These are phyloP conservation scores for Metschnikowia lochheadii DNA, from an alignment of 805 yeast species.

Conservation along the genomic window DNA sequence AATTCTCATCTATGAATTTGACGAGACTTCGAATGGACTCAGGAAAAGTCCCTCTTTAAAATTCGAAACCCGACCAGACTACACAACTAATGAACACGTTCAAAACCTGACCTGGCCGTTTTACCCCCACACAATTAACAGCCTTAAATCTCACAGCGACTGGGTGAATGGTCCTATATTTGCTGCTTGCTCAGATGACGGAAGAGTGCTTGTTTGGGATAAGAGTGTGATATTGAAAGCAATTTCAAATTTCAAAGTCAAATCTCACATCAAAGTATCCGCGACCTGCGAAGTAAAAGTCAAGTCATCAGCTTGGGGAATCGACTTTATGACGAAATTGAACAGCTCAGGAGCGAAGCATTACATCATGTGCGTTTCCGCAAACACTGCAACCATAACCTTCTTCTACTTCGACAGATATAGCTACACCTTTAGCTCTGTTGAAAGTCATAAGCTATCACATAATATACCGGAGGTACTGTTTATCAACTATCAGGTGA, in stretches of 20 bases:
- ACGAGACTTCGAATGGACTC: constrained; percentile 26
- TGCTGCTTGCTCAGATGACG: constrained; percentile 53
- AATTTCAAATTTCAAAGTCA: neutral
- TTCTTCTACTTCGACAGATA: constrained; percentile 32
- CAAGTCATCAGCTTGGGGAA: constrained; percentile 58
- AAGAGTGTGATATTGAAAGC: constrained; percentile 23
- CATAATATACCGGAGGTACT: constrained; percentile 56
- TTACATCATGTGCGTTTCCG: constrained; percentile 46
- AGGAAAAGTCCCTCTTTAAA: constrained; percentile 21
- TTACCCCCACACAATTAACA: constrained; percentile 56
- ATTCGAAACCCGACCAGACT: constrained; percentile 41
- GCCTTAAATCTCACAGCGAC: constrained; percentile 31
- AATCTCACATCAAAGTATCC: constrained; percentile 13
- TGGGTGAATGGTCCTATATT: constrained; percentile 42
- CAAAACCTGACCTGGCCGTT: constrained; percentile 48
- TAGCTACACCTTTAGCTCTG: constrained; percentile 26
- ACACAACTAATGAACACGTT: constrained; percentile 39
- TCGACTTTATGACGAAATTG: constrained; percentile 37
- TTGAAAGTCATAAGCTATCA: constrained; percentile 39
- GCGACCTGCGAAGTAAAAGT: constrained; percentile 24
- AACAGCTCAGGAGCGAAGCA: constrained; percentile 18
- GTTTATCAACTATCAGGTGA: constrained; percentile 26
- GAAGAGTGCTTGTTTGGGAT: constrained; percentile 41
- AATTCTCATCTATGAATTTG: constrained; percentile 31
- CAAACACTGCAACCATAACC: constrained; percentile 47